These are phyloP conservation scores for Suillus alpinus DNA, from an alignment of 768 basidiomycete species.

Conservation along the genomic window DNA sequence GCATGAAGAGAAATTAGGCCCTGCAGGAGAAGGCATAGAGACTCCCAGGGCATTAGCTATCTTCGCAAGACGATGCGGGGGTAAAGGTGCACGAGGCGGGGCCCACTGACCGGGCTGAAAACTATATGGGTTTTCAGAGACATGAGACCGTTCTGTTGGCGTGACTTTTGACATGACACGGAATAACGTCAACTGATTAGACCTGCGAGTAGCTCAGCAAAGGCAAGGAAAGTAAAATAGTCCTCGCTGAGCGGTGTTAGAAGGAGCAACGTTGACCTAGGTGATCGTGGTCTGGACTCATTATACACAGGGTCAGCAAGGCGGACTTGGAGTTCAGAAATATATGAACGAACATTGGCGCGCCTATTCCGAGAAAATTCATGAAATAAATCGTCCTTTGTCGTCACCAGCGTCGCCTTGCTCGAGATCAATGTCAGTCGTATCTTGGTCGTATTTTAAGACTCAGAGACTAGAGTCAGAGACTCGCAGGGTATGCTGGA, in stretches of 20 bases:
- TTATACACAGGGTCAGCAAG: background rate
- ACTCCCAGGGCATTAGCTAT: slow-evolving; percentile 86
- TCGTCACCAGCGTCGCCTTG: background rate
- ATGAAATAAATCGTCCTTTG: background rate
- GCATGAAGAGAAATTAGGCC: slow-evolving; percentile 28
- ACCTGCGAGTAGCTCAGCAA: background rate
- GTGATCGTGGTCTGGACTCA: background rate
- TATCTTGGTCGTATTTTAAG: background rate
- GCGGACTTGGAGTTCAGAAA: background rate
- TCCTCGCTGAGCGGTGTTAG: background rate
- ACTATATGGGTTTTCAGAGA: slow-evolving; percentile 11
- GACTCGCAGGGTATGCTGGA: background rate
- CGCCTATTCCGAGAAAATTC: background rate
- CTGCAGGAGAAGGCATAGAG: slow-evolving; percentile 62
- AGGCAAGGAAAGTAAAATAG: background rate
- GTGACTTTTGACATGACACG: slow-evolving; percentile 9
- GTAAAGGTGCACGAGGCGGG: slow-evolving; percentile 66
- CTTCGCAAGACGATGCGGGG: slow-evolving; percentile 76
- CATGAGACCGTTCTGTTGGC: slow-evolving; percentile 16
- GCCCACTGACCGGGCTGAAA: slow-evolving; percentile 40
- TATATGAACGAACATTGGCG: slow-evolving; percentile 1
- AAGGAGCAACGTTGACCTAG: background rate
- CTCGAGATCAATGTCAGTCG: background rate
- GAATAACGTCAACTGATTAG: background rate
- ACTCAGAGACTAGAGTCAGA: background rate